A percentile compares a stretch with the other conserved stretches of the same genome.
phyloP scores from a whole-genome alignment of 192 early-diverging fungal species.

The Umbelopsis ramanniana region DNA sequence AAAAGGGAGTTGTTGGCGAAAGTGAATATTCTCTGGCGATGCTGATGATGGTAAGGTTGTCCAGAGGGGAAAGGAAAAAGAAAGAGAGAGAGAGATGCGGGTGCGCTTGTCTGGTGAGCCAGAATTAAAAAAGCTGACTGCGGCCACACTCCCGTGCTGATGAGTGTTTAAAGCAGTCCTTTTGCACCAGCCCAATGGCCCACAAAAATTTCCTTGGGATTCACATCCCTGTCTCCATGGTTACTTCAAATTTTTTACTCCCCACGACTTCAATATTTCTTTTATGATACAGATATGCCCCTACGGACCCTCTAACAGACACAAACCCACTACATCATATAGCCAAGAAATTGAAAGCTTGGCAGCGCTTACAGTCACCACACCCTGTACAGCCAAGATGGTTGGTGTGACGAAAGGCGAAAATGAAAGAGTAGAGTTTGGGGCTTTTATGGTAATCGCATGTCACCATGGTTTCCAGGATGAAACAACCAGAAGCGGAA shows the following conservation, averaged over 20 bases:
- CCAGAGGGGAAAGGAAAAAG: not conserved
- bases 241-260: not conserved
- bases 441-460: too few species aligned
- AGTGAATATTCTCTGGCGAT: not conserved
- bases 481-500: too few species aligned
- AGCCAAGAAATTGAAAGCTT: constrained; percentile 2
- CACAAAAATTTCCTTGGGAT: too few species aligned
- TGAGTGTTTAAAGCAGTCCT: constrained; percentile 10
- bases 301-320: not conserved
- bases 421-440: too few species aligned
- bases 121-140: not conserved
- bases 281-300: not conserved
- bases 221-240: not conserved
- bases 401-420: not conserved
- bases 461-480: too few species aligned
- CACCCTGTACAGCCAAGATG: not conserved
- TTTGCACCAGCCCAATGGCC: too few species aligned
- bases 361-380: not conserved
- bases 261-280: not conserved
- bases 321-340: too few species aligned
- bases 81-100: constrained; percentile 3
- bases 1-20: not conserved
- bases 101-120: not conserved
- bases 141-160: not conserved
- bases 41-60: constrained; percentile 5